Conservation (phyloP, 345 rosid species). For the Dipteronia sinensis region DNA sequence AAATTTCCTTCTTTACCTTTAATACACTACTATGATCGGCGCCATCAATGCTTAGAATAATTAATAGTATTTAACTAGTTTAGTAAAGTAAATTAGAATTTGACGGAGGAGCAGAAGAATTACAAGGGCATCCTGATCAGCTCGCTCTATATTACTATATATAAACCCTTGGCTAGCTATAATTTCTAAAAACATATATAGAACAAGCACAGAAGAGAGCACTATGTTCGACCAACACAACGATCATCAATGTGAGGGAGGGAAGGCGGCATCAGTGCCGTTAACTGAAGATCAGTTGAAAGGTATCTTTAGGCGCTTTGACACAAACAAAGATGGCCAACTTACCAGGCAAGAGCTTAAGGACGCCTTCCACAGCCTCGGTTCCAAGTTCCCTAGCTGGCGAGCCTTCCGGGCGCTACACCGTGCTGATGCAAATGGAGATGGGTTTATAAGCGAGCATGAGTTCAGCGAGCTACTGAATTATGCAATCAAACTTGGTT, state of each 20-base stretch:
- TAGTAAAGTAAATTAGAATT: background rate
- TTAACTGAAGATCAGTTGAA: conserved; percentile 24
- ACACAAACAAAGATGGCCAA: conserved; percentile 23
- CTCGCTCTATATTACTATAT: background rate
- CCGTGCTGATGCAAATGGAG: conserved; percentile 21
- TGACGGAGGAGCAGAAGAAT: background rate
- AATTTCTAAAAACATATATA: background rate
- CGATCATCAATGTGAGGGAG: too few species aligned
- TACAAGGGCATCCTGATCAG: background rate
- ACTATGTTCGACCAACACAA: too few species aligned
- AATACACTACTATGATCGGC: background rate
- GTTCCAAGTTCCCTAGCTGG: conserved; percentile 16
- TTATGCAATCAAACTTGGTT: conserved; percentile 2
- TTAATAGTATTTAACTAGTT: too few species aligned
- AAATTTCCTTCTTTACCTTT: too few species aligned
- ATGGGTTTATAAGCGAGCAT: conserved; percentile 11
- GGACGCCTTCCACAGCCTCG: conserved; percentile 21
- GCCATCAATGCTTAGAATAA: background rate
- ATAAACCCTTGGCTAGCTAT: background rate
- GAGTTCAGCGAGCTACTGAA: conserved; percentile 18
- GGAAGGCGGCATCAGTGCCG: background rate
- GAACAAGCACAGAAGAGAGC: background rate
- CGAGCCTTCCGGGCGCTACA: conserved; percentile 12
- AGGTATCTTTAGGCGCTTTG: conserved; percentile 11
- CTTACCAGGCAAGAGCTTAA: conserved; percentile 25